phyloP scores from a whole-genome alignment of 495 filamentous ascomycete species.

The Hypoxylon intermedium region DNA sequence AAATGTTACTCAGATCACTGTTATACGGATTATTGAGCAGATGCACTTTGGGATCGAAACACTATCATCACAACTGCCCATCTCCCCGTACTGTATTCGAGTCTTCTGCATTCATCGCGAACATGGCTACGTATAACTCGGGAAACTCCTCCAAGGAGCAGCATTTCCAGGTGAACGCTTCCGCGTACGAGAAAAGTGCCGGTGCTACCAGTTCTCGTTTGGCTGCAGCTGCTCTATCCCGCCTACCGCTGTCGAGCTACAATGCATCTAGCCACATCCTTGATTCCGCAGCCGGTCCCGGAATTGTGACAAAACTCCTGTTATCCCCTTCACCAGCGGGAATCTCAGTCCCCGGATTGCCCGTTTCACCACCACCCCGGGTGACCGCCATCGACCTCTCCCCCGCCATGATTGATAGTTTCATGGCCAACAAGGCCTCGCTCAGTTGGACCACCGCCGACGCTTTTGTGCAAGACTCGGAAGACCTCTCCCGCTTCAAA shows the following conservation, averaged over 20 bases:
- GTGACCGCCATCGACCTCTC: constrained; percentile 34
- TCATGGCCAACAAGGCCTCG: constrained; percentile 23
- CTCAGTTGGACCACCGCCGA: constrained; percentile 27
- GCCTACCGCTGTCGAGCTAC: constrained; percentile 32
- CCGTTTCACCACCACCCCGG: constrained; percentile 25
- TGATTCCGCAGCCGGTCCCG: constrained; percentile 32
- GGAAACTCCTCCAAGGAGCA: background rate
- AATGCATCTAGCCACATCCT: constrained; percentile 32
- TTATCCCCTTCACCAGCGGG: constrained; percentile 25
- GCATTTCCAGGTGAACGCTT: constrained; percentile 15
- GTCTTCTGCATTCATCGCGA: background rate
- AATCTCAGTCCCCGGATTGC: constrained; percentile 21
- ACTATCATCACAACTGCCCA: background rate
- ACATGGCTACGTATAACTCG: background rate
- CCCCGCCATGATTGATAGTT: constrained; percentile 29
- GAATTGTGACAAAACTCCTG: constrained; percentile 33
- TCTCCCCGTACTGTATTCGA: background rate
- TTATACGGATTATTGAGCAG: background rate
- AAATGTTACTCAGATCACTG: background rate
- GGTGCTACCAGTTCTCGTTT: constrained; percentile 26
- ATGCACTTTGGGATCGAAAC: background rate
- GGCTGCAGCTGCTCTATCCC: constrained; percentile 26
- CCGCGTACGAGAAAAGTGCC: constrained; percentile 23
- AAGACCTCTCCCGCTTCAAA: constrained; percentile 29
- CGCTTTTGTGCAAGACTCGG: constrained; percentile 27